A percentile compares a stretch with the other conserved stretches of the same genome.
These are phyloP conservation scores for Penicillium sp. DNA, from an alignment of 2,329 filamentous ascomycete species.

Conservation along the genomic window DNA sequence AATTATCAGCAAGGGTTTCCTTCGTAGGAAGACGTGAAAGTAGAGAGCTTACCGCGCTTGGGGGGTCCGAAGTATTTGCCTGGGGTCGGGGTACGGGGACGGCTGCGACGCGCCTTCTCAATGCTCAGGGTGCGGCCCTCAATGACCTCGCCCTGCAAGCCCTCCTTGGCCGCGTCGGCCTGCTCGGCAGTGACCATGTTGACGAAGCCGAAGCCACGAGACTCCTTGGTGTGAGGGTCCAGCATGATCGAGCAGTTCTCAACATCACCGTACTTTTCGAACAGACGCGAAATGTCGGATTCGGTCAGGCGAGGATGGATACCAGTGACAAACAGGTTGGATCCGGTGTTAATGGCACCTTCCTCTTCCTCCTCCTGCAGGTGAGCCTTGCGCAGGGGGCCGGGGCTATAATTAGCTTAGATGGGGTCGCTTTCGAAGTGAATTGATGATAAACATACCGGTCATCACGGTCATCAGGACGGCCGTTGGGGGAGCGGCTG, in stretches of 20 bases:
- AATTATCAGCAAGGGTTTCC: slow-evolving; percentile 1
- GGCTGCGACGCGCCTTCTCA: slow-evolving; percentile 93
- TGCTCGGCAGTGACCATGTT: slow-evolving; percentile 96
- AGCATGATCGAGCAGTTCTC: slow-evolving; percentile 99
- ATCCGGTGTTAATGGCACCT: slow-evolving; percentile 82
- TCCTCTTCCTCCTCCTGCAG: slow-evolving; percentile 55
- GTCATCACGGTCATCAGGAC: slow-evolving; percentile 48
- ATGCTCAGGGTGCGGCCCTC: slow-evolving; percentile 96
- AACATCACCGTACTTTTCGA: slow-evolving; percentile 97
- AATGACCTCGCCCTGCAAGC: slow-evolving; percentile 87
- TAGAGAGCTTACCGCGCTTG: slow-evolving; percentile 72
- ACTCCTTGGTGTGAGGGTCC: slow-evolving; percentile 96
- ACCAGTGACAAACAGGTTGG: slow-evolving; percentile 97
- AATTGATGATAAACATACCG: slow-evolving; percentile 39
- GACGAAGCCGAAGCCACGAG: slow-evolving; percentile 96
- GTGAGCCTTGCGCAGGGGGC: slow-evolving; percentile 11
- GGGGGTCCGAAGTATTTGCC: slow-evolving; percentile 99
- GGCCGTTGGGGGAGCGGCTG: slow-evolving; percentile 60
- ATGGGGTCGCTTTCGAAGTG: neutral
- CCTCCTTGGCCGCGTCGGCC: slow-evolving; percentile 94
- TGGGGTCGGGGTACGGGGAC: slow-evolving; percentile 90
- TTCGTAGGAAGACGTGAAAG: slow-evolving; percentile 1
- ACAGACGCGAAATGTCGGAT: slow-evolving; percentile 85
- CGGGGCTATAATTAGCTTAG: neutral
- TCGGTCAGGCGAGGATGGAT: slow-evolving; percentile 91